These are phyloP conservation scores for Leishmania major DNA, from an alignment of 208 protist genomes.

Conservation along the genomic window DNA sequence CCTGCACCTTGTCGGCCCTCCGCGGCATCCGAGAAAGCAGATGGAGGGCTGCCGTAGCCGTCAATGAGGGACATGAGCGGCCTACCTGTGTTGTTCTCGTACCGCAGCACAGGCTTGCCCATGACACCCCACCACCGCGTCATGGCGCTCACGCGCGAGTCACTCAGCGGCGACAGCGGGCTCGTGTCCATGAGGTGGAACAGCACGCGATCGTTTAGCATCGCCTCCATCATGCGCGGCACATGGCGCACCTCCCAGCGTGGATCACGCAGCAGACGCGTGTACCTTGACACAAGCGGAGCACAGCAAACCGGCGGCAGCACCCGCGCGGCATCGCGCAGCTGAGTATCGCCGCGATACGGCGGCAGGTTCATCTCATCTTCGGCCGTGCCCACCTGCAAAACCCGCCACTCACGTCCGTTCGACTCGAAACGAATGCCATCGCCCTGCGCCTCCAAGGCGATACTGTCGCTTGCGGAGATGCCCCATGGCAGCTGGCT, in stretches of 20 bases:
- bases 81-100: conserved; percentile 26
- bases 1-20: neutral
- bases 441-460: conserved; percentile 9
- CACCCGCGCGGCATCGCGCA: conserved; percentile 33
- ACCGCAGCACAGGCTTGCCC: conserved; percentile 42
- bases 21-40: neutral
- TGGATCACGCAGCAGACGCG: conserved; percentile 33
- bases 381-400: conserved; percentile 24
- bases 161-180: conserved; percentile 44
- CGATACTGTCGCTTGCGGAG: neutral
- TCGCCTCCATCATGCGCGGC: conserved; percentile 48
- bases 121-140: conserved; percentile 60
- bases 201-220: conserved; percentile 71
- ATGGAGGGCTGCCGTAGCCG: conserved; percentile 2
- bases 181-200: conserved; percentile 60
- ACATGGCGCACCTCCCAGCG: conserved; percentile 36
- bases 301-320: conserved; percentile 42
- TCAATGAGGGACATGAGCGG: conserved; percentile 17
- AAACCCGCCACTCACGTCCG: conserved; percentile 32
- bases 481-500: conserved; percentile 19
- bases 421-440: conserved; percentile 32
- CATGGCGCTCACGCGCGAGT: conserved; percentile 54
- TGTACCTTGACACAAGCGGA: conserved; percentile 40
- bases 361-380: conserved; percentile 24
- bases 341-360: conserved; percentile 32